Evolutionary conservation across 768 basidiomycete species (phyloP), one percentile per base, ranked within the genome.

Genomic region (Serendipita sp.): DNA sequence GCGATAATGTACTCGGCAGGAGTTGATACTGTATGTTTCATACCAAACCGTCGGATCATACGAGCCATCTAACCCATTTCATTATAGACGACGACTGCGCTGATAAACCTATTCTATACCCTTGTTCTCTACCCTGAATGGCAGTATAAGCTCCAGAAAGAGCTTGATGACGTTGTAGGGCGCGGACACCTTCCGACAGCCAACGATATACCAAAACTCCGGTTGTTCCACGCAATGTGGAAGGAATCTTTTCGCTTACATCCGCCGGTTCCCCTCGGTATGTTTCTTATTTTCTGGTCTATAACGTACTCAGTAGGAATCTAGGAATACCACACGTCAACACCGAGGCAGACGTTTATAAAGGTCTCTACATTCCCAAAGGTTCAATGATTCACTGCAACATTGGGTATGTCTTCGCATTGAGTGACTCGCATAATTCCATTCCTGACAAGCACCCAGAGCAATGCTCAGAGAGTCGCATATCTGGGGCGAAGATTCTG

Each of bases 371-470:
- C n/a, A 65, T 65, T 15, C 65, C 65, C 13, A 72, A 71, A 28
- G 68, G 66, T 2, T 66, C 72, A 0, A 66, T 72, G 0, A 63
- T 74, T 18, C 68, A 73, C 18, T 66, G 68, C 1, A 74, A 74
- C 66, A 51, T 67, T 15, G 68, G 70, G 73, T 72, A 13, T 11
- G 68, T 53, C 30, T n/a, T 16, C 30, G 7, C 32, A 4, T 35
- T 35, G 0, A 18, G 28, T 32, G 8, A 18, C 16, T 10, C 34
- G 5, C 32, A 2, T 60, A 60, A 60, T 18, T n/a, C 34, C 5
- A n/a, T 18, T 32, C n/a, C 48, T 51, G 48, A 18, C n/a, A n/a
- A 3, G n/a, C 48, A n/a, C 8, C 30, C 2, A 5, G 7, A 32
- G 7, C 30, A 60, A 60, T 60, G 18, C 56, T 18, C 4, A 24